Percentiles rank a stretch among this genome's conserved stretches.
phyloP scores from a whole-genome alignment of 2,329 filamentous ascomycete species.

The Cercospora beticola region DNA sequence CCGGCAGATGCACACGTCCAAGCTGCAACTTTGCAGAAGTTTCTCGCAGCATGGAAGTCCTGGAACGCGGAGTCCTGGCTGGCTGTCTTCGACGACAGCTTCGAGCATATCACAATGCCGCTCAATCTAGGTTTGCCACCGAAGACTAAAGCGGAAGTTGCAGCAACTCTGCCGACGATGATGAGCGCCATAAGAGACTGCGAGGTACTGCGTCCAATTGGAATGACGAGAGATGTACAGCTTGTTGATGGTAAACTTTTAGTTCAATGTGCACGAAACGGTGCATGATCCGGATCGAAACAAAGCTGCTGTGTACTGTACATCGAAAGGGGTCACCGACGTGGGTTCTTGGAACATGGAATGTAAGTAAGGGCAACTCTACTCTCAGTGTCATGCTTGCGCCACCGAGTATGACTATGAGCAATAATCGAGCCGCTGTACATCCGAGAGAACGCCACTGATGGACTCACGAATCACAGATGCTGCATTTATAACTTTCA shows the following conservation, averaged over 20 bases:
- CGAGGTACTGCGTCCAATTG: neutral
- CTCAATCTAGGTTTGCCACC: neutral
- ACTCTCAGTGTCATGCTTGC: neutral
- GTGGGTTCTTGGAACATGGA: neutral
- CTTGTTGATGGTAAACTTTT: neutral
- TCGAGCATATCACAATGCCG: neutral
- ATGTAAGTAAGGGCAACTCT: neutral
- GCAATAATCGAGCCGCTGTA: no score
- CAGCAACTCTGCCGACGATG: neutral
- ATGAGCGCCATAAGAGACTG: neutral
- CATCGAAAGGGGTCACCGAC: neutral
- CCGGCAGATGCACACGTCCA: neutral
- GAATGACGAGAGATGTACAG: neutral
- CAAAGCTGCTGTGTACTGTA: neutral
- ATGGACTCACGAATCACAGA: neutral
- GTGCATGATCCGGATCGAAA: neutral
- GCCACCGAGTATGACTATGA: neutral
- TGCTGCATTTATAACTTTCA: neutral
- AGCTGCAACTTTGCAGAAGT: neutral
- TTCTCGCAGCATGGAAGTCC: neutral
- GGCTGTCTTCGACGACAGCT: neutral
- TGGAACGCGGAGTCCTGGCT: neutral
- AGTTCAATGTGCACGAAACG: neutral
- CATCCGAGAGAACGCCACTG: neutral
- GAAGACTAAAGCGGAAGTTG: neutral